A percentile compares a stretch with the other conserved stretches of the same genome.
Evolutionary conservation across 2,329 filamentous ascomycete species (phyloP).

Genomic region (Aspergillus oerlinghausenensis): DNA sequence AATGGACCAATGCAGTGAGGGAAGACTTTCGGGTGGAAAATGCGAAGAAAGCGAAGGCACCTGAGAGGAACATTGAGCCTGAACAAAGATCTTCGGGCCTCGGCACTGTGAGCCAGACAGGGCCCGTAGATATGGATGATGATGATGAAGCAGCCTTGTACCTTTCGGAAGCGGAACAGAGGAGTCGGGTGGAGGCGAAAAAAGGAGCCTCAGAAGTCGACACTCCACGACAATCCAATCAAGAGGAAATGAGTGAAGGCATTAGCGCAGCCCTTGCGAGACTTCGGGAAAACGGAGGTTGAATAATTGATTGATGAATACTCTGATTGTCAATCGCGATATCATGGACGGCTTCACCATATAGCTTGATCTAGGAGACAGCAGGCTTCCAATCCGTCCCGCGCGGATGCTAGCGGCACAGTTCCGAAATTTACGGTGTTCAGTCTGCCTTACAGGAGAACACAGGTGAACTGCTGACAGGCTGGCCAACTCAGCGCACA

Average conservation of each 20-base stretch:
- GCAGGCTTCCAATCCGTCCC: neutral
- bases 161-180: conserved; percentile 26
- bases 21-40: conserved; percentile 79
- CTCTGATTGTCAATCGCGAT: neutral
- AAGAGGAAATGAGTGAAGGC: conserved; percentile 51
- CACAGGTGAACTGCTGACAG: neutral
- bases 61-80: conserved; percentile 20
- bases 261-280: conserved; percentile 56
- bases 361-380: neutral
- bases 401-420: neutral
- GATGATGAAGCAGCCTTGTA: conserved; percentile 48
- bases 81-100: conserved; percentile 24
- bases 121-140: conserved; percentile 25
- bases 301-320: conserved; percentile 4
- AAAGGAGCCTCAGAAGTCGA: conserved; percentile 10
- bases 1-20: conserved; percentile 75
- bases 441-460: neutral
- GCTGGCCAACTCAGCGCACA: neutral
- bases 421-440: neutral
- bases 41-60: conserved; percentile 54
- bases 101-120: conserved; percentile 13
- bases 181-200: conserved; percentile 16
- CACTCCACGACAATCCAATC: conserved; percentile 10
- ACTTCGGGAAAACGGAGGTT: conserved; percentile 41
- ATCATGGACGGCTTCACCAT: neutral